These are phyloP conservation scores for Miamiensis avidus DNA, from an alignment of 169 alveolate species.

Conservation along the genomic window DNA sequence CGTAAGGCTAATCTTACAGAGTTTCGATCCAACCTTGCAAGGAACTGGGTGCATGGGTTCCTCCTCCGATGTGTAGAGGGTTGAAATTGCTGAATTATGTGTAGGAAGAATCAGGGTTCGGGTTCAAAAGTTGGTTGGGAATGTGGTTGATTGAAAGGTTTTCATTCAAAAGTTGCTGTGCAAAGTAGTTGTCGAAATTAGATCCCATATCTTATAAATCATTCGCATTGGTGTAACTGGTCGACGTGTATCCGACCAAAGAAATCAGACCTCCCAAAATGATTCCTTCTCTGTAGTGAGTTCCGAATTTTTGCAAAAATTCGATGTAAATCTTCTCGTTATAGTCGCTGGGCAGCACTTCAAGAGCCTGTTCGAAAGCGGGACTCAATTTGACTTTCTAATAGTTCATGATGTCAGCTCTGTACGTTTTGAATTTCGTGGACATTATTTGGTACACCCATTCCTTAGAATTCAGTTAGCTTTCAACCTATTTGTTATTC, in stretches of 20 bases:
- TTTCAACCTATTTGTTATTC: background rate
- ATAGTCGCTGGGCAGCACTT: background rate
- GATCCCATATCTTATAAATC: background rate
- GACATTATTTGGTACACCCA: background rate
- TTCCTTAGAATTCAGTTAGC: too few species aligned
- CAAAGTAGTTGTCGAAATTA: background rate
- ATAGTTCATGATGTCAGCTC: background rate
- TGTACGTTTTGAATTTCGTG: background rate
- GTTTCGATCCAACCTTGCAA: background rate
- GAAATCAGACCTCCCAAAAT: background rate
- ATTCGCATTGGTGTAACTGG: background rate
- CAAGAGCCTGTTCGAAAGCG: background rate
- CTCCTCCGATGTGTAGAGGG: background rate
- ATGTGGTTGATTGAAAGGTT: background rate
- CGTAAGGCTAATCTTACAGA: background rate
- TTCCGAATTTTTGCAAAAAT: background rate
- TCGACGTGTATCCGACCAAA: background rate
- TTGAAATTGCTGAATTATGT: background rate
- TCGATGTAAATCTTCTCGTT: background rate
- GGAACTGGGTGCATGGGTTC: background rate
- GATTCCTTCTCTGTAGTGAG: background rate
- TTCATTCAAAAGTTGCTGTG: background rate
- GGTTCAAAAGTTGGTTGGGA: background rate
- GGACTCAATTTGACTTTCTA: background rate
- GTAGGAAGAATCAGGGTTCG: background rate